These are phyloP conservation scores for Aspergillus neotritici DNA, from an alignment of 2,329 filamentous ascomycete genomes.

Conservation along the genomic window DNA sequence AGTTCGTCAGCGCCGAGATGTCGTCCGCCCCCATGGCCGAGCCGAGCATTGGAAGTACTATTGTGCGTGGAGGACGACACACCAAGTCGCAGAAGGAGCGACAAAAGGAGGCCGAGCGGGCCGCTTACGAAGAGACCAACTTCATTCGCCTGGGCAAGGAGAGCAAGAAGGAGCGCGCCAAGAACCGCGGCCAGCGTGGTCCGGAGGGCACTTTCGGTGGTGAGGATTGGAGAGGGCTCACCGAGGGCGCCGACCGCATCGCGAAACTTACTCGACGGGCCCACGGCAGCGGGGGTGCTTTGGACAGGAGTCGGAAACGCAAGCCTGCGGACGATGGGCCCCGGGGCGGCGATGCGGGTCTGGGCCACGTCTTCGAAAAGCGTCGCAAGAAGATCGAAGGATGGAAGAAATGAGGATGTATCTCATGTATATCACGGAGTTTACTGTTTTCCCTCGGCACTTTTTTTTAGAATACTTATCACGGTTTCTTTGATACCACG, in stretches of 20 bases:
- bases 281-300: constrained; percentile 49
- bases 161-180: constrained; percentile 77
- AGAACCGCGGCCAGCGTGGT: constrained; percentile 46
- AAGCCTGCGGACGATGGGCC: constrained; percentile 65
- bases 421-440: constrained; percentile 1
- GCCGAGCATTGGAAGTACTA: constrained; percentile 88
- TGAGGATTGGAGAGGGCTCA: constrained; percentile 85
- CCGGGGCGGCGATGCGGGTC: constrained; percentile 56
- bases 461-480: neutral
- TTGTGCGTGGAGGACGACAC: constrained; percentile 69
- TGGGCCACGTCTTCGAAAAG: constrained; percentile 58
- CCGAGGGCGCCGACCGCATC: constrained; percentile 80
- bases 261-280: constrained; percentile 72
- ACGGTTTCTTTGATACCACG: constrained; percentile 7
- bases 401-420: constrained; percentile 31
- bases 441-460: neutral
- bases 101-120: constrained; percentile 69
- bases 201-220: constrained; percentile 66
- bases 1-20: constrained; percentile 82
- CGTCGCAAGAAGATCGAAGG: constrained; percentile 41
- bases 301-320: constrained; percentile 85
- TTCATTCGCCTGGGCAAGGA: constrained; percentile 79
- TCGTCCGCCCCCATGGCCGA: constrained; percentile 74
- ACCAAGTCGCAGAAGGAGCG: constrained; percentile 72
- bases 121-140: constrained; percentile 86